A percentile compares a stretch with the other conserved stretches of the same genome.
Conservation (phyloP, 2,329 filamentous ascomycete species). For the Aspergillus sp. region DNA sequence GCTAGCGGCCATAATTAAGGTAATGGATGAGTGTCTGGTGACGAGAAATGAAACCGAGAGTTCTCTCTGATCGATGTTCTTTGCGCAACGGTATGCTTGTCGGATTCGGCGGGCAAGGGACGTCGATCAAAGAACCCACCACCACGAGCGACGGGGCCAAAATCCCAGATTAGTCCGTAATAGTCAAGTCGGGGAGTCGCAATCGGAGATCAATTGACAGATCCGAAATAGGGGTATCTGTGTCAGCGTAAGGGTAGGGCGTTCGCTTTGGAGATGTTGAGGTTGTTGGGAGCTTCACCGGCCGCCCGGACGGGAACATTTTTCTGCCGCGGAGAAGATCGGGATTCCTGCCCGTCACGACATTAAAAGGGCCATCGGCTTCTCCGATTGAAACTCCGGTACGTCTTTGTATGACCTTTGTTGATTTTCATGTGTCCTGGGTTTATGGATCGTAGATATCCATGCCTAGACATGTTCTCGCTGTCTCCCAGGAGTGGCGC, state of each 20-base stretch:
- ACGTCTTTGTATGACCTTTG: background rate
- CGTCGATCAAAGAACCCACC: slow-evolving; percentile 27
- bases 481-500: background rate
- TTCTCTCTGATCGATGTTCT: slow-evolving; percentile 1
- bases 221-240: slow-evolving; percentile 20
- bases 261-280: slow-evolving; percentile 30
- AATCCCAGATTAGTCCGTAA: slow-evolving; percentile 11
- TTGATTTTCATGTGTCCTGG: background rate
- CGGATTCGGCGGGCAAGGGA: slow-evolving; percentile 21
- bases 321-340: slow-evolving; percentile 34
- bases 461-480: no score
- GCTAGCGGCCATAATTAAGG: slow-evolving; percentile 33
- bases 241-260: slow-evolving; percentile 10
- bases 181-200: slow-evolving; percentile 3
- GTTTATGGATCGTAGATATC: background rate
- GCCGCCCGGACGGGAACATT: slow-evolving; percentile 41
- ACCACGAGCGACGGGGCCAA: slow-evolving; percentile 17
- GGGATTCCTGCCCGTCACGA: slow-evolving; percentile 13
- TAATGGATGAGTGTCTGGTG: slow-evolving; percentile 6
- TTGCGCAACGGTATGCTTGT: slow-evolving; percentile 12
- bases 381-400: slow-evolving; percentile 1
- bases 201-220: slow-evolving; percentile 9
- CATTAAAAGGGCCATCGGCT: slow-evolving; percentile 5
- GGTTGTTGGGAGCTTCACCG: slow-evolving; percentile 41
- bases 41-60: slow-evolving; percentile 1